Evolutionary conservation across 116 monocot genomes (phyloP), one percentile per base, ranked within the genome.

Genomic region (Phalaenopsis hybrid): DNA sequence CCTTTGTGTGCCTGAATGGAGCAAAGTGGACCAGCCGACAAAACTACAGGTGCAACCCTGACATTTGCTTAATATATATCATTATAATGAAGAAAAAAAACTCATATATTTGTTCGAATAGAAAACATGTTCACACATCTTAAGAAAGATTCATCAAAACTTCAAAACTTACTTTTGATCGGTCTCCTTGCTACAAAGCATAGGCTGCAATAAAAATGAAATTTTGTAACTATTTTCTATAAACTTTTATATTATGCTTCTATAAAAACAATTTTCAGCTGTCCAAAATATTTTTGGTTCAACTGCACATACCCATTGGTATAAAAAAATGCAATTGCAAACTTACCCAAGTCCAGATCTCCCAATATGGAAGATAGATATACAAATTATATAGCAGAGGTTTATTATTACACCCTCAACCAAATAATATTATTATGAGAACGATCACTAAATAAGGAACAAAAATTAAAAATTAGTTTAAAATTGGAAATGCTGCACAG

Each of bases 1-100:
- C 96, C 94, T 68, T 77, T 88, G 75, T 96, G 96, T 49, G 76
- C 94, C 85, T 94, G 88, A 79, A 94, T 81, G 45, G 86, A 77
- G 83, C 79, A 82, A 68, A 87, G 65, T 43, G 94, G 90, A 61
- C 91, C 86, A 78, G 68, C 86, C 43, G 72, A 63, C 51, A 82
- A 63, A 81, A 45, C 77, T 33, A 78, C 83, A 44, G 43, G 49
- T 58, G 33, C 17, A 76, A 37, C 16, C 82, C 91, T 90, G 10
- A 86, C 31, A 74, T 45, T 75, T 57, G 11, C 4, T 44, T 45
- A 11, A 46, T 20, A 5, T 69, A 52, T 11, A 20, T 57, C 52
- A 84, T 59, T 34, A 79, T 77, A 15, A 57, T 4, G 28, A 84
- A 57, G 44, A 48, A n/a, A 51, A 74, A 59, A 41, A 72, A 10